A percentile compares a stretch with the other conserved stretches of the same genome.
phyloP scores from a whole-genome alignment of 2,329 filamentous ascomycete species.

The Talaromyces sp. region DNA sequence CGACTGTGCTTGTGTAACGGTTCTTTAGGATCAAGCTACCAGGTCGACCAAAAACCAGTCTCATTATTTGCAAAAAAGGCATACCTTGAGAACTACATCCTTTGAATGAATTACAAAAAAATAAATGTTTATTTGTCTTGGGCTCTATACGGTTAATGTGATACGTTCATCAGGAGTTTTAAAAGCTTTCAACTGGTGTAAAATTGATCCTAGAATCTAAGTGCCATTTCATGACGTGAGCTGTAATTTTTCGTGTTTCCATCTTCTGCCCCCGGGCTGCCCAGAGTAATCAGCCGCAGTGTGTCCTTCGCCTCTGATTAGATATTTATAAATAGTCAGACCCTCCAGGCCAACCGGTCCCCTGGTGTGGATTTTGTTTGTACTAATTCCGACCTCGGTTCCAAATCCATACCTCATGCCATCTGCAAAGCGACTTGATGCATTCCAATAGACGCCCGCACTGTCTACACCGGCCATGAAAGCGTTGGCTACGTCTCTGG shows the following conservation, averaged over 20 bases:
- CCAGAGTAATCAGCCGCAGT: constrained; percentile 66
- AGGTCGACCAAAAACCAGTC: neutral
- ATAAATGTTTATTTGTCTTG: neutral
- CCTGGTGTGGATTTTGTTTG: constrained; percentile 94
- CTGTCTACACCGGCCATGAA: constrained; percentile 87
- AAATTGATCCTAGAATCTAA: neutral
- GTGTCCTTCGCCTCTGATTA: constrained; percentile 78
- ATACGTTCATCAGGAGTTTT: neutral
- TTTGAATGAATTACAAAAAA: neutral
- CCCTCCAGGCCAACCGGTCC: constrained; percentile 93
- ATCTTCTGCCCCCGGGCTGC: constrained; percentile 50
- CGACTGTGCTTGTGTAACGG: neutral
- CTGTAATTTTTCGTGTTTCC: constrained; percentile 52
- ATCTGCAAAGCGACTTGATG: constrained; percentile 88
- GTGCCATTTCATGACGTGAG: neutral
- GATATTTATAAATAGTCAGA: constrained; percentile 95
- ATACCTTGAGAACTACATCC: neutral
- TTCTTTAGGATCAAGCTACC: neutral
- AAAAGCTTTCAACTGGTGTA: neutral
- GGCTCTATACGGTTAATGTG: neutral
- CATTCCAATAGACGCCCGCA: constrained; percentile 95
- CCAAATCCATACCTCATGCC: constrained; percentile 97
- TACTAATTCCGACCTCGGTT: constrained; percentile 96
- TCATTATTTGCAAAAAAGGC: neutral
- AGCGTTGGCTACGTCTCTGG: constrained; percentile 62